Percentiles rank a stretch among this genome's conserved stretches.
phyloP scores from a whole-genome alignment of 2,329 filamentous ascomycete species.

The Calonectria crousiana region DNA sequence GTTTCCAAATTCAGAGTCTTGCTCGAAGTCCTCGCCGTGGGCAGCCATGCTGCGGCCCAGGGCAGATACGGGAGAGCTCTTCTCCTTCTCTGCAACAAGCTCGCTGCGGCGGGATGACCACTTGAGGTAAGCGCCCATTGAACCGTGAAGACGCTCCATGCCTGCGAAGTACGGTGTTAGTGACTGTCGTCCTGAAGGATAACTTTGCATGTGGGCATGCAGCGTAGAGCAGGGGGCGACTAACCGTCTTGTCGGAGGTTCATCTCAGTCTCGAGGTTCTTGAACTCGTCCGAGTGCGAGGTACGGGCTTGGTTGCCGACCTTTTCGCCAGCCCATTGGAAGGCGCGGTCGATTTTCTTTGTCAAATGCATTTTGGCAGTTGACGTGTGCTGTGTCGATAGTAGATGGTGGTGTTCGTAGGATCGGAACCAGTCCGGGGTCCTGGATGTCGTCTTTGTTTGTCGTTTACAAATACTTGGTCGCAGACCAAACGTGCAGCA shows the following conservation, averaged over 20 bases:
- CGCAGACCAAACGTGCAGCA: conserved; percentile 7
- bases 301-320: conserved; percentile 95
- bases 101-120: conserved; percentile 88
- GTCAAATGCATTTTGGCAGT: conserved; percentile 63
- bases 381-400: conserved; percentile 13
- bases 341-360: conserved; percentile 95
- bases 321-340: conserved; percentile 97
- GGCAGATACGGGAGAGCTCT: conserved; percentile 82
- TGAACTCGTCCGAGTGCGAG: conserved; percentile 90
- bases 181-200: neutral
- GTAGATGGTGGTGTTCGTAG: neutral
- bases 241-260: conserved; percentile 86
- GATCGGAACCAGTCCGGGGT: conserved; percentile 43
- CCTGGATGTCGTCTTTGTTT: conserved; percentile 25
- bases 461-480: conserved; percentile 4
- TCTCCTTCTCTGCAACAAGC: conserved; percentile 85
- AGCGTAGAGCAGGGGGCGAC: conserved; percentile 34
- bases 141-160: conserved; percentile 89
- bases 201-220: neutral
- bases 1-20: conserved; percentile 90
- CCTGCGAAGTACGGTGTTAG: conserved; percentile 63
- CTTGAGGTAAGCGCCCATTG: conserved; percentile 89
- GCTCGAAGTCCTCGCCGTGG: conserved; percentile 93
- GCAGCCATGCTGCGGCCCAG: conserved; percentile 87
- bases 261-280: conserved; percentile 91